A percentile compares a stretch with the other conserved stretches of the same genome.
Conservation (phyloP, 352 stramenopile genomes). For the Pythium dissotocum region DNA sequence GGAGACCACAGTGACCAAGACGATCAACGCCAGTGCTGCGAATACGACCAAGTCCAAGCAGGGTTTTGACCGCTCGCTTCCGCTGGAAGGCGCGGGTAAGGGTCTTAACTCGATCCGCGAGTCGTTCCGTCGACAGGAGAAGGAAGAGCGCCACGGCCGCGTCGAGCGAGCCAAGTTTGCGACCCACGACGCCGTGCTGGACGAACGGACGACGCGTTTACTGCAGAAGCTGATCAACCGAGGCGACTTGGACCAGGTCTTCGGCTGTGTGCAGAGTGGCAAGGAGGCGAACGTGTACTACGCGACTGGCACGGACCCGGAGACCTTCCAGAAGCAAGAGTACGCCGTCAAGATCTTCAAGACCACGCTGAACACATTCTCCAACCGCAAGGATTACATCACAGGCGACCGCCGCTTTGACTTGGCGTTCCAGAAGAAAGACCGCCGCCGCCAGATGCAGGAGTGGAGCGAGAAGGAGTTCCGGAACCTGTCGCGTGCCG, state of each 20-base stretch:
- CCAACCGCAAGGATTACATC: constrained; percentile 83
- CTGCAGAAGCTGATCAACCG: constrained; percentile 34
- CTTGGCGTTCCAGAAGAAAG: constrained; percentile 74
- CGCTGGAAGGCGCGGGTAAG: constrained; percentile 31
- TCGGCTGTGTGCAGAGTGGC: constrained; percentile 75
- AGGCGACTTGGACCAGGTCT: constrained; percentile 67
- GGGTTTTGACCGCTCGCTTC: constrained; percentile 35
- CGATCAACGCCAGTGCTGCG: background rate
- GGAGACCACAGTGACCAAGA: background rate
- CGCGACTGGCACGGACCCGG: constrained; percentile 54
- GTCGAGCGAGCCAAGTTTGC: constrained; percentile 54
- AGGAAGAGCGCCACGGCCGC: constrained; percentile 61
- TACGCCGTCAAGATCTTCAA: constrained; percentile 83
- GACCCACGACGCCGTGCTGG: constrained; percentile 76
- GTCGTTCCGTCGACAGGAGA: constrained; percentile 49
- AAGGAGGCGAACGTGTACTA: constrained; percentile 87
- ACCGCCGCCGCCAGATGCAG: constrained; percentile 64
- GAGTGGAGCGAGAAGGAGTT: constrained; percentile 79
- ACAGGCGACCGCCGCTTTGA: constrained; percentile 79
- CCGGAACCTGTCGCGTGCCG: constrained; percentile 57
- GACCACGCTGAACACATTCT: constrained; percentile 82
- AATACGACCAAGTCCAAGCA: constrained; percentile 9
- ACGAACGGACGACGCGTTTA: constrained; percentile 57
- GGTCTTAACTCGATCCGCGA: constrained; percentile 63
- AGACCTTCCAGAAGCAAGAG: constrained; percentile 34